These are phyloP conservation scores for Solanum hybrid DNA, from an alignment of 305 asterid species.

Conservation along the genomic window DNA sequence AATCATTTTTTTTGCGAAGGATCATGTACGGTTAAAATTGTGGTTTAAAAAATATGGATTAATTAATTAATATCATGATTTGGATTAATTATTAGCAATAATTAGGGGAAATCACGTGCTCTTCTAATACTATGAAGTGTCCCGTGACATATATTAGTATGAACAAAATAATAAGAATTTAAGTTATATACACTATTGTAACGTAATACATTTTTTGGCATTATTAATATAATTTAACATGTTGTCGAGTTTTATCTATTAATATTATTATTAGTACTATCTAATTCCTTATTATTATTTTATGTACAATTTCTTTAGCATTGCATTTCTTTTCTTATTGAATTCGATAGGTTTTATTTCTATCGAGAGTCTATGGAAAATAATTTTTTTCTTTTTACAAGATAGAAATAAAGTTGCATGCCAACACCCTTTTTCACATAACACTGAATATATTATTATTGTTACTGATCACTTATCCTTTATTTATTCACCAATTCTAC, in stretches of 20 bases:
- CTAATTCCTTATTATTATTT: neutral
- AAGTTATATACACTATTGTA: neutral
- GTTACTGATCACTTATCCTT: neutral
- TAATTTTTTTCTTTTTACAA: neutral
- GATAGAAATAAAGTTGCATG: neutral
- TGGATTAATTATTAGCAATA: conserved; percentile 17
- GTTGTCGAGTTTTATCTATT: neutral
- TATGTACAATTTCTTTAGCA: neutral
- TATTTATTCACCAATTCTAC: neutral
- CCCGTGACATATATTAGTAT: neutral
- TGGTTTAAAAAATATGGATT: neutral
- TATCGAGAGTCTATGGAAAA: neutral
- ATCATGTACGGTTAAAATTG: conserved; percentile 8
- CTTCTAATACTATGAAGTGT: neutral
- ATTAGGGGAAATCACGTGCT: conserved; percentile 34
- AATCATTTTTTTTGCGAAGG: neutral
- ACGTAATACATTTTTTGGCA: neutral
- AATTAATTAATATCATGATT: neutral
- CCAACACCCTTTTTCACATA: neutral
- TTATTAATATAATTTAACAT: neutral
- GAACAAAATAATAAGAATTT: neutral
- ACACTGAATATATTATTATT: neutral
- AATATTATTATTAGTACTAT: neutral
- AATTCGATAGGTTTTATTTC: neutral
- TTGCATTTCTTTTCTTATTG: neutral